Evolutionary conservation across 164 flowering plant species (phyloP), one percentile per base, ranked within the genome.

Genomic region (Protea cynaroides): DNA sequence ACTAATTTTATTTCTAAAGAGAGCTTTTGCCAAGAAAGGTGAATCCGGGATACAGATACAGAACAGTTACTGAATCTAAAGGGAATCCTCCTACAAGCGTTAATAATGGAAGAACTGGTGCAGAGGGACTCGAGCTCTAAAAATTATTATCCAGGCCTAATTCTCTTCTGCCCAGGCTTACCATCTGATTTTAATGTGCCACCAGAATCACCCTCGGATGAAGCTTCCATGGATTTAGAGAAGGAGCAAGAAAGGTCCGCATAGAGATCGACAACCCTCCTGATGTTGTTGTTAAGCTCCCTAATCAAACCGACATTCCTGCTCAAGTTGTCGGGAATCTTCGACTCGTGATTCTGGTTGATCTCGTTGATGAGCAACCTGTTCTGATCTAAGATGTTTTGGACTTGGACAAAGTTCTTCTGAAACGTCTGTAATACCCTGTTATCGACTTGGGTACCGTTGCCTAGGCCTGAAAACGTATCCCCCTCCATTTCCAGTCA

Each of bases 171-270:
- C 12, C 79, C 80, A 8, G 61, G 74, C 74, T 84, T 84, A 21
- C 84, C 86, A 63, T 81, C 82, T 0, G 90, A 85, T 70, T 69
- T 83, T 47, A 76, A 49, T 7, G 86, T 77, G 51, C 80, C 83
- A 11, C 75, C 77, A 0, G 89, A 86, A 37, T 88, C 92, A 15
- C 85, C 92, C 66, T 86, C 95, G 0, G 92, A 85, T n/a, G 86
- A 85, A 67, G 74, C 79, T 24, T 86, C 92, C 7, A 56, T 54
- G 56, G 56, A 54, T 54, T 22, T 54, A 38, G 37, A n/a, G 23
- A 61, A 61, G 54, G 64, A 61, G 52, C 64, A 44, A 2, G 64
- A 61, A 25, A 61, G 64, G 54, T 61, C 64, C 5, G 64, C 34
- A 11, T 61, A 61, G 53, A 61, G 64, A 61, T 49, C 54, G 1